Conservation (phyloP, 768 basidiomycete genomes). For the Paxillus rubicundulus region DNA sequence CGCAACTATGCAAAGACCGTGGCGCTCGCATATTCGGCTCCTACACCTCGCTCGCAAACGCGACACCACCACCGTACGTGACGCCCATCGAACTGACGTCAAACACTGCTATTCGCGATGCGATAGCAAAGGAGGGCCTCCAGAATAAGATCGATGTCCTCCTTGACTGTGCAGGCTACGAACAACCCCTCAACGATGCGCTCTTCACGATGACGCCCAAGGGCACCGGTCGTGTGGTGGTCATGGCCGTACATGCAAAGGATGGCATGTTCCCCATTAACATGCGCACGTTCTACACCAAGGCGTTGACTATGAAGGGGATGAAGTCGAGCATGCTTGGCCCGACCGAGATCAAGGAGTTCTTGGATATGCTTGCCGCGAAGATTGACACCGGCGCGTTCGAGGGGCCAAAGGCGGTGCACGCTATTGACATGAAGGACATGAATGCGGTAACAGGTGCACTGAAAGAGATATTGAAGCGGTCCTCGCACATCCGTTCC, state of each 20-base stretch:
- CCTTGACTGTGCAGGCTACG: constrained; percentile 35
- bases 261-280: constrained; percentile 31
- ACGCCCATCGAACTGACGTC: constrained; percentile 34
- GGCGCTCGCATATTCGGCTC: constrained; percentile 35
- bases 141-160: constrained; percentile 34
- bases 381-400: constrained; percentile 31
- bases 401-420: constrained; percentile 26
- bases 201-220: constrained; percentile 31
- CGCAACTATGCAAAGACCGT: constrained; percentile 30
- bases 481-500: constrained; percentile 28
- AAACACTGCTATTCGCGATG: constrained; percentile 28
- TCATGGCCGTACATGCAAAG: constrained; percentile 35
- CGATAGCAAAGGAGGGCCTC: constrained; percentile 24
- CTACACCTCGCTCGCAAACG: constrained; percentile 30
- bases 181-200: constrained; percentile 33
- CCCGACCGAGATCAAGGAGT: constrained; percentile 22
- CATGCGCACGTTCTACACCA: constrained; percentile 33
- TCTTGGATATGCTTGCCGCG: constrained; percentile 26
- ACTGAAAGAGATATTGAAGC: constrained; percentile 23
- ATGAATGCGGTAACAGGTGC: constrained; percentile 18
- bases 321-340: constrained; percentile 29
- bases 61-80: constrained; percentile 23
- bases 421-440: constrained; percentile 20
- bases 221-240: constrained; percentile 33
- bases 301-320: constrained; percentile 30